Base-by-base conservation (phyloP, 1,284 basidiomycete genomes). In the Ustilago nuda region DNA sequence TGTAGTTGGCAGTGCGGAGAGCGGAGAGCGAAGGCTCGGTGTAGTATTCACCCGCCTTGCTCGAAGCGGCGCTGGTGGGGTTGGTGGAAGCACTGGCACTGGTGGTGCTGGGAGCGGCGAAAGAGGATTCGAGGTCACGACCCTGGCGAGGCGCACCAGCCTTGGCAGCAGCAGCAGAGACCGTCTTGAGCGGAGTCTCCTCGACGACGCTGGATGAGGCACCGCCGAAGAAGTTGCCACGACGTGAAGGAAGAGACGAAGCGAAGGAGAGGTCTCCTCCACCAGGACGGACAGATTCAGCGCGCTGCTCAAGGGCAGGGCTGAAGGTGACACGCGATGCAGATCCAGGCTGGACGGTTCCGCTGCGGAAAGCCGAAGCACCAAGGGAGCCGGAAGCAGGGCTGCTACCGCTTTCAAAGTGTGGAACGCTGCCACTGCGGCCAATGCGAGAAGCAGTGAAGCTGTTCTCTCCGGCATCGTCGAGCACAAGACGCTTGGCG, bases 401-500 rank as follows among this genome's bases (percentile, higher is more conserved):
- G 58, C 75, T 76, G 56, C 56, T 59, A 23, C 56, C 61, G 4
- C 61, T 58, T 50, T 73, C 67, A 56, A 77, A 74, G 55, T 71
- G 71, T 32, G 77, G 68, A 23, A 74, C 72, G 51, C 78, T 71
- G 51, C 72, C 66, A 46, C 74, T 75, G 59, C 79, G 69, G 39
- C 69, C 66, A 56, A 71, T 59, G 30, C 79, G 68, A 36, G 66
- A 68, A 11, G 66, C 60, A 19, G 70, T 66, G 60, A 72, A 75
- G 53, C 73, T 73, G 56, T 67, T 70, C 43, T 77, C 66, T 35
- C 63, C 67, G 0, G 66, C 61, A 39, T 82, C 80, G 83, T 95
- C 92, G 64, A 98, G 87, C 45, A 95, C 92, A 61, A 99, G 90
- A 86, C 97, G 96, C 89, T 98, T 99, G 72, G 98, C 94, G 84